Base-by-base conservation (phyloP, 2,329 filamentous ascomycete genomes). In the Fusarium compactum region DNA sequence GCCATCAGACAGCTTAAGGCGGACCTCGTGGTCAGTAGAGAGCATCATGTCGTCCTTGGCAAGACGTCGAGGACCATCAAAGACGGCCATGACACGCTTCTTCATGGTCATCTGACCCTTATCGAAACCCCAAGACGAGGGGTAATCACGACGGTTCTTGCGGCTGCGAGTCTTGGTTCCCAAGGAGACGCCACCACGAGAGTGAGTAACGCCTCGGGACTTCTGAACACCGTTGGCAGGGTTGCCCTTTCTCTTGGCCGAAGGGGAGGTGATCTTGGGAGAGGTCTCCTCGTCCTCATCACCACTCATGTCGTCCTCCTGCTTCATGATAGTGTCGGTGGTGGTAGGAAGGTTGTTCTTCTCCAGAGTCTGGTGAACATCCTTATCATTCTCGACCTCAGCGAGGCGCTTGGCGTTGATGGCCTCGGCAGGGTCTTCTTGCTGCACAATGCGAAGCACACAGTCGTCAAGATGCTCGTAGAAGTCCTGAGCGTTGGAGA, bases 41-140 rank as follows among this genome's bases (percentile, higher is more conserved):
- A 99, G 90, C 94, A 98, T 97, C 94, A 98, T 96, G 82, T 99
- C 96, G 78, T 99, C 96, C 84, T 98, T 98, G 88, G 93, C 96
- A 52, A 99, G 86, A 44, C 95, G 90, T 56, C 95, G 90, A 18
- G 87, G 87, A 1, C 96, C 96, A 77, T 98, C 94, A 76, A 97
- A 99, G 22, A 97, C 93, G 70, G 94, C 94, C 76, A 98, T 86
- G 58, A 98, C 94, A 29, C 96, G 92, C 88, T 98, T 98, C 89
- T 97, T 98, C 89, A 97, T 97, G 78, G 92, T 97, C 93, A 98
- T 97, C 84, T 96, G 94, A 76, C 93, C 92, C 76, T 92, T 91
- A 68, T 95, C 89, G 76, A 95, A 96, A 55, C 96, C 95, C 96
- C 96, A 99, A 3, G 92, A 95, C 1, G 92, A 90, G 15, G 96